Evolutionary conservation across 352 stramenopile genomes (phyloP), one percentile per base, ranked within the genome.

Genomic region (Paralagenidium karlingii): DNA sequence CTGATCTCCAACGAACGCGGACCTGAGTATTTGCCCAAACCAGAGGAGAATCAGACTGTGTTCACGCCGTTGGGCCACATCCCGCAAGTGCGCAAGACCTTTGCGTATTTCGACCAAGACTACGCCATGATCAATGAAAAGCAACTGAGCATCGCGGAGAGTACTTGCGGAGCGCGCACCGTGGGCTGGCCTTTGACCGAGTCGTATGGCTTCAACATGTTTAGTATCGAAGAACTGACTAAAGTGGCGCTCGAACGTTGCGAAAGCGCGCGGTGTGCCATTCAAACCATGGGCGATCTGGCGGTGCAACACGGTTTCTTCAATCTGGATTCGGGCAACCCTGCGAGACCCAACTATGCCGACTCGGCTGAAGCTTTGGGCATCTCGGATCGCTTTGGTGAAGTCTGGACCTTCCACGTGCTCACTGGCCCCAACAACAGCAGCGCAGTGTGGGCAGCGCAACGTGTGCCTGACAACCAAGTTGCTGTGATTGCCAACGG

Each of bases 91-190:
- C 31, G 54, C 13, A 73, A 92, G 53, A 98, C 92, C 19, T 96
- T 82, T 56, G 87, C 69, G 9, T 96, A 96, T 58, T 86, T 94
- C 37, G 90, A 98, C 49, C 88, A 95, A 36, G 78, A 89, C 53
- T 92, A 98, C 49, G 88, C 80, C 25, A 87, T 96, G 56, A 94
- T 97, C 59, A 98, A 98, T 59, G 92, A 98, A 43, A 58, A 84
- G 42, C 75, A 95, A 58, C 63, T 97, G 30, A 94, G 67, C 38
- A 97, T 98, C 34, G 86, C 73, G 4, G 92, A 97, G 68, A 95
- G 75, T 39, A 97, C 90, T n/a, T 97, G 89, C 44, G 70, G 74
- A 5, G 76, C 75, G 15, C 76, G 82, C 36, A 92, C 76, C 26
- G 60, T 82, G 26, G 67, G 82, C 41, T 92, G 75, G 78, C 38